Evolutionary conservation across 257 asterid species (phyloP).

Genomic region (Ilex asprella): DNA sequence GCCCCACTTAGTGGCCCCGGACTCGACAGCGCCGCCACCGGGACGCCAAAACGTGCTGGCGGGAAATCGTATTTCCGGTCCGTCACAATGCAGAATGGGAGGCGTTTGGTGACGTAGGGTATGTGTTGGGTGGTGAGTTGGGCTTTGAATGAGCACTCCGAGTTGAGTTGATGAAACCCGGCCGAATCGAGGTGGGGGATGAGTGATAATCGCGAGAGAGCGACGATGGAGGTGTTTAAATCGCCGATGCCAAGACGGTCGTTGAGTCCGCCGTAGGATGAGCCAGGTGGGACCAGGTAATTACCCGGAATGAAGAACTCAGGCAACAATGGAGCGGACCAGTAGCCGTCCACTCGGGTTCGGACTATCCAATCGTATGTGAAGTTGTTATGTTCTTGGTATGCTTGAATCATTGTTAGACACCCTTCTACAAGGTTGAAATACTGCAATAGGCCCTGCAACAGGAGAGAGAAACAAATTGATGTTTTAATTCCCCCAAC

Average conservation of each 20-base stretch:
- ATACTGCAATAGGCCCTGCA: slow-evolving; percentile 85
- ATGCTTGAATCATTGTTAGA: slow-evolving; percentile 47
- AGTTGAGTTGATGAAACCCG: slow-evolving; percentile 57
- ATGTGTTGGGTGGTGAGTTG: slow-evolving; percentile 53
- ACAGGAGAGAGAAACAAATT: background rate
- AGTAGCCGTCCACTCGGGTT: slow-evolving; percentile 84
- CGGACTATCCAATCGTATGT: slow-evolving; percentile 88
- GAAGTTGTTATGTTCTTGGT: slow-evolving; percentile 65
- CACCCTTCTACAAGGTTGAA: slow-evolving; percentile 89
- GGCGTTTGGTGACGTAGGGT: slow-evolving; percentile 26
- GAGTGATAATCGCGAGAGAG: slow-evolving; percentile 78
- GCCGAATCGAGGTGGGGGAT: slow-evolving; percentile 59
- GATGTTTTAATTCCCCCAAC: no score
- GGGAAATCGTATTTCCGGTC: slow-evolving; percentile 66
- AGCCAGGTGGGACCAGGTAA: slow-evolving; percentile 78
- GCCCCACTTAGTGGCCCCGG: slow-evolving; percentile 79
- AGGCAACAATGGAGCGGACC: slow-evolving; percentile 57
- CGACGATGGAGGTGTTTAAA: slow-evolving; percentile 60
- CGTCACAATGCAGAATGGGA: slow-evolving; percentile 76
- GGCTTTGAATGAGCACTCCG: slow-evolving; percentile 82
- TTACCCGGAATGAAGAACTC: slow-evolving; percentile 56
- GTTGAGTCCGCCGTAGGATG: slow-evolving; percentile 76
- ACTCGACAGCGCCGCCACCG: slow-evolving; percentile 75
- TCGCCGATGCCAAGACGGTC: slow-evolving; percentile 92
- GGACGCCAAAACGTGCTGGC: slow-evolving; percentile 59